Conservation (phyloP, 805 yeast genomes). For the Candida dendrica region DNA sequence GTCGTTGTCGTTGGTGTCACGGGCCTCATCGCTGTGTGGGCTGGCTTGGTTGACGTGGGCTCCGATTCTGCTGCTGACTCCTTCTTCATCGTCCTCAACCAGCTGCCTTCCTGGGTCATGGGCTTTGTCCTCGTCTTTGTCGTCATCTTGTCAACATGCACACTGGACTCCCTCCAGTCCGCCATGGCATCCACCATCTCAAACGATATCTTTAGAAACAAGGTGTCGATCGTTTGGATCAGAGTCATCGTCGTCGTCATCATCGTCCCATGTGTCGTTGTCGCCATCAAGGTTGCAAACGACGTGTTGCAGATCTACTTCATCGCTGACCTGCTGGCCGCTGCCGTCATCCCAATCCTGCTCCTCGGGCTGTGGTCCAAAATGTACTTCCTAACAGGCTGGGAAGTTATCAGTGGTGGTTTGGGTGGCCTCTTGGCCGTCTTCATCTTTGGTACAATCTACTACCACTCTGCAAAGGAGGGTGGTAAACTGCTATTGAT, state of each 20-base stretch:
- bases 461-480: slow-evolving; percentile 61
- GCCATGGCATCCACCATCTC: slow-evolving; percentile 86
- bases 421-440: slow-evolving; percentile 75
- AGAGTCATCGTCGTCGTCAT: slow-evolving; percentile 65
- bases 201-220: slow-evolving; percentile 84
- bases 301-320: slow-evolving; percentile 80
- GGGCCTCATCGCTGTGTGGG: slow-evolving; percentile 89
- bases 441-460: slow-evolving; percentile 77
- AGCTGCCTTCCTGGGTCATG: slow-evolving; percentile 80
- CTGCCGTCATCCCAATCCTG: slow-evolving; percentile 78
- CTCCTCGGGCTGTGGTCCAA: slow-evolving; percentile 67
- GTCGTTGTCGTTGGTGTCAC: slow-evolving; percentile 72
- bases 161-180: slow-evolving; percentile 83
- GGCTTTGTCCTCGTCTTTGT: slow-evolving; percentile 76
- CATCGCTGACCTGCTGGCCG: slow-evolving; percentile 84
- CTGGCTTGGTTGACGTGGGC: slow-evolving; percentile 48
- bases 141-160: slow-evolving; percentile 73
- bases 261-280: slow-evolving; percentile 83
- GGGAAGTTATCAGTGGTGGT: slow-evolving; percentile 80
- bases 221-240: slow-evolving; percentile 55
- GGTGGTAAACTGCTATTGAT: slow-evolving; percentile 74
- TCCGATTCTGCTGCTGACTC: slow-evolving; percentile 54
- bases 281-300: slow-evolving; percentile 75
- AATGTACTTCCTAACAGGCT: slow-evolving; percentile 66
- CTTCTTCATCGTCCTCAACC: slow-evolving; percentile 60